Conservation (phyloP, 768 basidiomycete species). For the Mycena kentingensis region DNA sequence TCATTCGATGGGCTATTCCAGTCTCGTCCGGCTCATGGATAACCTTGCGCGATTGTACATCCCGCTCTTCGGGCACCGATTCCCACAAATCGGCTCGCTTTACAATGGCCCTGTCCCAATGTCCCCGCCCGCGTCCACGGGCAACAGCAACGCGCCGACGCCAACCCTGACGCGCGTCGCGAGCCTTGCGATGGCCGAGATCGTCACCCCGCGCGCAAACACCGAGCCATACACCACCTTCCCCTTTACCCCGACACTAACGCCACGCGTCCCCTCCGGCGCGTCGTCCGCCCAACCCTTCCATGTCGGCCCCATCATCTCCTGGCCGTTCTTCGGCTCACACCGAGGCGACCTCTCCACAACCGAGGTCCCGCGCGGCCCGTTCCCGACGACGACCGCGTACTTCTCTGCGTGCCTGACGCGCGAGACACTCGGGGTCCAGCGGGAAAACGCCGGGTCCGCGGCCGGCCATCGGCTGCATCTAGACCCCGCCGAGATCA, state of each 20-base stretch:
- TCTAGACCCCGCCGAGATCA: constrained; percentile 79
- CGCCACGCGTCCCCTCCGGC: constrained; percentile 33
- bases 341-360: constrained; percentile 76
- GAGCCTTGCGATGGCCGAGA: constrained; percentile 27
- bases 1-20: constrained; percentile 65
- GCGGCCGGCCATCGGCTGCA: constrained; percentile 76
- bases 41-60: constrained; percentile 33
- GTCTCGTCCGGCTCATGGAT: constrained; percentile 57
- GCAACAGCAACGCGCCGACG: constrained; percentile 47
- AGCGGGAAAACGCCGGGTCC: constrained; percentile 76
- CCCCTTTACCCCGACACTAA: constrained; percentile 46
- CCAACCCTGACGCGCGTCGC: constrained; percentile 39
- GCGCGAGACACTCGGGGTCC: constrained; percentile 75
- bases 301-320: constrained; percentile 80
- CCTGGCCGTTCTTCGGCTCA: constrained; percentile 90
- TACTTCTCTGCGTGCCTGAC: constrained; percentile 69
- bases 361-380: constrained; percentile 77
- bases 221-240: constrained; percentile 59
- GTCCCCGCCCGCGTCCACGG: constrained; percentile 42
- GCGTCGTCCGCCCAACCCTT: constrained; percentile 40
- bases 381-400: constrained; percentile 60
- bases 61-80: constrained; percentile 77
- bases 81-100: constrained; percentile 74
- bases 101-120: constrained; percentile 57
- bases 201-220: constrained; percentile 41